Base-by-base conservation (phyloP, 306 rosid species). In the Inga laurina region DNA sequence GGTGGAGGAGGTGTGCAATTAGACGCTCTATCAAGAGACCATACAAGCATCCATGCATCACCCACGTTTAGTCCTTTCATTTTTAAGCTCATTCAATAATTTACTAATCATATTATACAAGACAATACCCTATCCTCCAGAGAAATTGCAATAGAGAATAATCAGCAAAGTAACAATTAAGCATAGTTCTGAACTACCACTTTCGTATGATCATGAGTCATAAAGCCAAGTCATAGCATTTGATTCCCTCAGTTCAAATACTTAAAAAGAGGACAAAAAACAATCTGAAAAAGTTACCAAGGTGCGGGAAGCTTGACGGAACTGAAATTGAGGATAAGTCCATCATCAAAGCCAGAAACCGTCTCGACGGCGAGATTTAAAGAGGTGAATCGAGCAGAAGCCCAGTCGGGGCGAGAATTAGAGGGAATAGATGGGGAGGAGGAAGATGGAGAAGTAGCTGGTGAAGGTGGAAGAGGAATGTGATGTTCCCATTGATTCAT, bases 281-380 rank as follows among this genome's bases (percentile, higher is more conserved):
- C 51, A 43, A 71, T n/a, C 0, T 22, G 27, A 27, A 27, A 8
- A 70, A 43, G 46, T 44, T 88, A 95, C 99, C 99, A 94, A 30
- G 97, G 98, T 75, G 92, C 90, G 3, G 98, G 97, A 64, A 92
- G 95, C 27, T 88, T 82, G 54, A 90, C 1, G 27, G 98, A 82
- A 46, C 68, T 70, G 87, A 90, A 54, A 75, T 81, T 81, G 56
- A 88, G 67, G 80, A 61, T 78, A 11, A 79, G 65, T 8, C 84
- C 89, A 37, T 64, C 51, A 75, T 73, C 86, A 24, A 83, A 83
- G 56, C 80, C 89, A 4, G 93, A 80, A 32, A 62, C 85, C 79
- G 82, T 62, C 83, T 75, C 81, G 32, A 75, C 78, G 37, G 86
- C 89, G 32, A 88, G 39, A 73, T 81, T 41, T 68, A 83, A 54